A percentile compares a stretch with the other conserved stretches of the same genome.
phyloP scores from a whole-genome alignment of 257 asterid genomes.

The Solanum habrochaites region DNA sequence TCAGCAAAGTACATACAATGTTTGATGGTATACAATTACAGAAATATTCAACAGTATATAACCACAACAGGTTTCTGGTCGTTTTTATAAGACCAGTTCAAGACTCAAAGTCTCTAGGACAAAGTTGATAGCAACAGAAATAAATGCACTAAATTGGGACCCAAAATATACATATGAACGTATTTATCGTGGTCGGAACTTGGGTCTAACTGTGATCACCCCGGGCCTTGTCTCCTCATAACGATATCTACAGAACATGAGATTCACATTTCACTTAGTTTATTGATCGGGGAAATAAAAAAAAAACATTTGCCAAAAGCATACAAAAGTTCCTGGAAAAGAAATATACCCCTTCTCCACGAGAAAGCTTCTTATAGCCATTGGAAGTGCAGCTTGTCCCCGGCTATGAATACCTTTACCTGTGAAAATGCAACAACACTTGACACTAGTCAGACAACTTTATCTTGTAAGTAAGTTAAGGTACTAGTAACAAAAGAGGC shows the following conservation, averaged over 20 bases:
- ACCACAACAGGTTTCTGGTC: neutral
- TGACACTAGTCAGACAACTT: neutral
- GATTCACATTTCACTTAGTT: neutral
- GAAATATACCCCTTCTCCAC: conserved; percentile 40
- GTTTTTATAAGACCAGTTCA: neutral
- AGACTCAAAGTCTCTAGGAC: neutral
- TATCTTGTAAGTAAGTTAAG: neutral
- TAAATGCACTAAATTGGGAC: neutral
- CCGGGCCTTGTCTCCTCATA: conserved; percentile 72
- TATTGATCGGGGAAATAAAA: neutral
- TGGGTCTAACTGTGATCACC: conserved; percentile 43
- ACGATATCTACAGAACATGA: conserved; percentile 37
- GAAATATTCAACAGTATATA: too few species aligned
- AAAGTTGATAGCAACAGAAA: neutral
- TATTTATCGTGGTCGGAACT: conserved; percentile 21
- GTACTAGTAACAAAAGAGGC: neutral
- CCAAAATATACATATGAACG: neutral
- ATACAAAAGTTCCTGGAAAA: neutral
- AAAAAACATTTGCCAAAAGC: neutral
- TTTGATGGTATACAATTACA: neutral
- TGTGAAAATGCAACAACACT: conserved; percentile 10
- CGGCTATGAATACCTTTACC: conserved; percentile 84
- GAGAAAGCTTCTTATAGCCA: conserved; percentile 65
- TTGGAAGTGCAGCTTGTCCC: conserved; percentile 71
- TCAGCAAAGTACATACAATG: neutral